A percentile compares a stretch with the other conserved stretches of the same genome.
phyloP scores from a whole-genome alignment of 208 protist genomes.

The Leishmania guyanensis region DNA sequence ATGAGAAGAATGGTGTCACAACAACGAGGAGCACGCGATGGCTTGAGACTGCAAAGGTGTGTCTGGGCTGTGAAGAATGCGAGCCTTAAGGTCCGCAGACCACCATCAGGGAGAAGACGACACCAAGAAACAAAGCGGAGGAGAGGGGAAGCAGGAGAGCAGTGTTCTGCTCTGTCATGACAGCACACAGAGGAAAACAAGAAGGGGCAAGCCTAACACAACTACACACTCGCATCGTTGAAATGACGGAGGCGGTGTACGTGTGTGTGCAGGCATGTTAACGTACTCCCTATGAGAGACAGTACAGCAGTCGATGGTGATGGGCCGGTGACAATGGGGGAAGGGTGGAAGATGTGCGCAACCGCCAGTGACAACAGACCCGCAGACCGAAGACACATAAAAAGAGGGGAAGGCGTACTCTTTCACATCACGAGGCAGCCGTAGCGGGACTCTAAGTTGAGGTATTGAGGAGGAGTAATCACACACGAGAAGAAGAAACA shows the following conservation, averaged over 20 bases:
- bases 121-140: no score
- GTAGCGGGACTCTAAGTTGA: not conserved
- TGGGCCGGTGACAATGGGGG: not conserved
- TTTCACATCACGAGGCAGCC: not conserved
- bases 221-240: not conserved
- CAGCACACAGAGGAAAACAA: not conserved
- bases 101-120: no score
- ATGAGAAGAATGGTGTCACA: not conserved
- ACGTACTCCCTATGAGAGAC: not conserved
- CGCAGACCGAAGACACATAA: not conserved
- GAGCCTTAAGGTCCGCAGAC: no score
- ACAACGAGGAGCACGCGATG: not conserved
- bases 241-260: not conserved
- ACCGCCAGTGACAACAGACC: not conserved
- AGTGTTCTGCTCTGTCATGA: not conserved
- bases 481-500: not conserved
- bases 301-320: not conserved
- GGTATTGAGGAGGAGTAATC: not conserved
- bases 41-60: not conserved
- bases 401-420: not conserved
- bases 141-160: not conserved
- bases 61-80: not conserved
- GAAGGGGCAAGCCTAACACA: not conserved
- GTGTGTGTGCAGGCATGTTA: not conserved
- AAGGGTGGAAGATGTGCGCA: not conserved